These are phyloP conservation scores for Zostera marina DNA, from an alignment of 116 monocot genomes.

Conservation along the genomic window DNA sequence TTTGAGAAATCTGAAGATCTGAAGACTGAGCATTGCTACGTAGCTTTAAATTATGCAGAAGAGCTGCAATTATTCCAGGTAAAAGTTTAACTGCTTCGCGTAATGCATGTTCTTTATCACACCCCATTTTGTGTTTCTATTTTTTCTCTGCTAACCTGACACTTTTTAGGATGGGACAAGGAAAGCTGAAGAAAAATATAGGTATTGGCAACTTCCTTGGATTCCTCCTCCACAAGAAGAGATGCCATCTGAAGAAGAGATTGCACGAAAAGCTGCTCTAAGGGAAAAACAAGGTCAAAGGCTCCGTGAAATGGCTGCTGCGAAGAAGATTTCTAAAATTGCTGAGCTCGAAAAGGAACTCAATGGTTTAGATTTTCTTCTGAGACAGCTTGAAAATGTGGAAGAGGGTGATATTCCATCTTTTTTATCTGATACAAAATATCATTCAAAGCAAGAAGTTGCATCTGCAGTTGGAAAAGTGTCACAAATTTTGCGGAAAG, in stretches of 20 bases:
- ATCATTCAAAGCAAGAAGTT: slow-evolving; percentile 56
- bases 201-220: slow-evolving; percentile 89
- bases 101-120: background rate
- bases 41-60: slow-evolving; percentile 54
- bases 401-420: slow-evolving; percentile 42
- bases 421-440: slow-evolving; percentile 36
- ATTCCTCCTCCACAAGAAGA: slow-evolving; percentile 74
- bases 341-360: slow-evolving; percentile 67
- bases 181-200: slow-evolving; percentile 78
- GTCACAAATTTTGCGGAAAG: slow-evolving; percentile 63
- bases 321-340: slow-evolving; percentile 48
- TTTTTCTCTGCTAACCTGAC: background rate
- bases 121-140: background rate
- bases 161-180: slow-evolving; percentile 40
- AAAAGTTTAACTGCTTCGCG: background rate
- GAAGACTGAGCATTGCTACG: slow-evolving; percentile 84
- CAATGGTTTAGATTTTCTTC: slow-evolving; percentile 38
- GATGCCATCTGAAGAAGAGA: slow-evolving; percentile 67
- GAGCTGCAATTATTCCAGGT: slow-evolving; percentile 94
- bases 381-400: slow-evolving; percentile 51
- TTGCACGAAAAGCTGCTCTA: slow-evolving; percentile 84
- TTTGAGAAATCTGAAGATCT: slow-evolving; percentile 90
- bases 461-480: slow-evolving; percentile 45
- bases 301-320: slow-evolving; percentile 90
- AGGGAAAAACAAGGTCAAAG: slow-evolving; percentile 81